Percentiles rank a stretch among this genome's conserved stretches.
phyloP scores from a whole-genome alignment of 768 basidiomycete species.

The Mycena floridula region DNA sequence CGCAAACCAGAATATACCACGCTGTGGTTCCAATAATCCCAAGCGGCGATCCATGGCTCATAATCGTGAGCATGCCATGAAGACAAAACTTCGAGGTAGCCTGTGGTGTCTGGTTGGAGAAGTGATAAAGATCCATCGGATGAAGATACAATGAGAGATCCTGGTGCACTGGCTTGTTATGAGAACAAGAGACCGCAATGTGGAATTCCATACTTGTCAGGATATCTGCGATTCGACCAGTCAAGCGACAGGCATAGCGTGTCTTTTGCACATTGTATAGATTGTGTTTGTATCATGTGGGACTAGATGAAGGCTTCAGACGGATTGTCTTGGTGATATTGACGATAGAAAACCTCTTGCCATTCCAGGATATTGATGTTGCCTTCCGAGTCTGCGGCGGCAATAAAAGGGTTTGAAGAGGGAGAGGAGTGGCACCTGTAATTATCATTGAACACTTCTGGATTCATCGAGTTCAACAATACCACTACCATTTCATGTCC shows the following conservation, averaged over 20 bases:
- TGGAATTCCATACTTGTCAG: conserved; percentile 33
- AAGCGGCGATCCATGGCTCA: conserved; percentile 92
- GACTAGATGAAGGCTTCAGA: conserved; percentile 25
- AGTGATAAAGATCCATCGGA: conserved; percentile 76
- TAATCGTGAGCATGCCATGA: conserved; percentile 88
- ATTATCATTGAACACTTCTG: neutral
- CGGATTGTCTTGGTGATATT: neutral
- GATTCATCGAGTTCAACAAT: too few relatives aligned
- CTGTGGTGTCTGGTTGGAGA: conserved; percentile 40
- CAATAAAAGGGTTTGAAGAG: conserved; percentile 52
- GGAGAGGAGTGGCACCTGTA: conserved; percentile 54
- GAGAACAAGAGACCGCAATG: neutral
- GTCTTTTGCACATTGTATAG: conserved; percentile 45
- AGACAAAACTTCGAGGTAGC: conserved; percentile 37
- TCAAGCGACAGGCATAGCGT: conserved; percentile 87
- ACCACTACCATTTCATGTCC: conserved; percentile 97
- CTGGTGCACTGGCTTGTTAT: conserved; percentile 34
- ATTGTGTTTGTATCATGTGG: conserved; percentile 30
- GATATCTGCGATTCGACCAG: conserved; percentile 71
- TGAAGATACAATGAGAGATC: conserved; percentile 70
- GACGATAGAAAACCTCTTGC: conserved; percentile 28
- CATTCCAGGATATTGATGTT: conserved; percentile 60
- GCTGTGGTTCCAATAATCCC: conserved; percentile 81
- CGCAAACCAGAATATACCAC: conserved; percentile 76
- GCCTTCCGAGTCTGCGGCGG: conserved; percentile 83